Conservation (phyloP, 768 basidiomycete species). For the Lepiota venenata region DNA sequence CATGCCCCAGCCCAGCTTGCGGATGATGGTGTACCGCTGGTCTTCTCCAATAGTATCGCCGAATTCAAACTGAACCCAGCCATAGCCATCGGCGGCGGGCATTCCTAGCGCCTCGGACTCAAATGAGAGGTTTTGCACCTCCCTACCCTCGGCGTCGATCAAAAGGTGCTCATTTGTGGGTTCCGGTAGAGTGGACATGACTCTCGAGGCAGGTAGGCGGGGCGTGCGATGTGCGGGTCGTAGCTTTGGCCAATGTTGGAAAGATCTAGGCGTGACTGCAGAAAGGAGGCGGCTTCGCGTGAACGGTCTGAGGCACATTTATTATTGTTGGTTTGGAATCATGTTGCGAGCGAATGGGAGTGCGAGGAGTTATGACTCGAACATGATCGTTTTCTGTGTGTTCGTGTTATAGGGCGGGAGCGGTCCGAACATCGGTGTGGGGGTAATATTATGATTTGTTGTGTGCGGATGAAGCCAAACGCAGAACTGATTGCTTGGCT, state of each 20-base stretch:
- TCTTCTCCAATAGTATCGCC: constrained; percentile 23
- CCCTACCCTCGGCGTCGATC: constrained; percentile 19
- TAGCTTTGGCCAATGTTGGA: too few species aligned
- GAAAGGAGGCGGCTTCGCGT: too few species aligned
- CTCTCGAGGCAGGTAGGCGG: too few species aligned
- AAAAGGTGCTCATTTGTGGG: constrained; percentile 18
- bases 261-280: too few species aligned
- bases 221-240: too few species aligned
- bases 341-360: background rate
- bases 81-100: constrained; percentile 23
- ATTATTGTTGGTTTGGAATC: too few species aligned
- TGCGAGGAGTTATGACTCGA: background rate
- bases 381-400: background rate
- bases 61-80: constrained; percentile 23
- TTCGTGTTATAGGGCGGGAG: background rate
- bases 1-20: constrained; percentile 31
- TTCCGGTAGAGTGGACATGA: too few species aligned
- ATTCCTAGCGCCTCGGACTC: constrained; percentile 26
- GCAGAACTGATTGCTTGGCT: too few species aligned
- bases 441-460: background rate
- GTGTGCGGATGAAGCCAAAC: too few species aligned
- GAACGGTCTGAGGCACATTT: too few species aligned
- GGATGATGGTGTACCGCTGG: constrained; percentile 20
- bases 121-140: constrained; percentile 22
- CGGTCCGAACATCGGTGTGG: background rate